A percentile compares a stretch with the other conserved stretches of the same genome.
phyloP scores from a whole-genome alignment of 306 rosid genomes.

The Rosa rugosa region DNA sequence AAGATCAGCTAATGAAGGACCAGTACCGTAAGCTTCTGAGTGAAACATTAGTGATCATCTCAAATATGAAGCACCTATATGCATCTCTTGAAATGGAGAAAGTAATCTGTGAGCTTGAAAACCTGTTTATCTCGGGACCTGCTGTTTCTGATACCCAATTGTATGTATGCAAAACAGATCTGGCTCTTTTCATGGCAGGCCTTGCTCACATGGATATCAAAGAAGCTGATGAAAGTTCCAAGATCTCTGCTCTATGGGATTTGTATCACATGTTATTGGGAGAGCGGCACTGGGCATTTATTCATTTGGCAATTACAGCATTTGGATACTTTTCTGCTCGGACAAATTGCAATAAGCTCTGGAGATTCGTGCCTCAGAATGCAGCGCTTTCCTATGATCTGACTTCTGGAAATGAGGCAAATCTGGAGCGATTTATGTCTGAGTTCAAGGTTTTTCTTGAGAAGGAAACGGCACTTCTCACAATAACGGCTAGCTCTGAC shows the following conservation, averaged over 20 bases:
- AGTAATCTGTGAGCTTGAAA: slow-evolving; percentile 60
- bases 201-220: slow-evolving; percentile 59
- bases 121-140: slow-evolving; percentile 64
- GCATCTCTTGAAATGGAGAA: slow-evolving; percentile 56
- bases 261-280: slow-evolving; percentile 71
- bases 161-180: slow-evolving; percentile 74
- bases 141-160: slow-evolving; percentile 39
- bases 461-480: slow-evolving; percentile 63
- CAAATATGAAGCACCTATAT: slow-evolving; percentile 55
- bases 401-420: slow-evolving; percentile 53
- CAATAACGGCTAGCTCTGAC: slow-evolving; percentile 49
- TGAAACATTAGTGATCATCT: slow-evolving; percentile 66
- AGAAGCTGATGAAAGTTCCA: slow-evolving; percentile 54
- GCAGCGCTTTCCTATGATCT: slow-evolving; percentile 82
- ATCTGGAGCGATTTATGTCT: slow-evolving; percentile 55
- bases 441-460: slow-evolving; percentile 65
- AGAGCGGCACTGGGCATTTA: slow-evolving; percentile 83
- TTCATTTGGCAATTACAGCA: slow-evolving; percentile 70
- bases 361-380: slow-evolving; percentile 74
- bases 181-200: slow-evolving; percentile 74
- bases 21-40: slow-evolving; percentile 56
- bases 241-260: slow-evolving; percentile 55
- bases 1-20: slow-evolving; percentile 51
- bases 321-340: slow-evolving; percentile 72
- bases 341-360: slow-evolving; percentile 60